Conservation (phyloP, 2,329 filamentous ascomycete genomes). For the Exophiala sp. region DNA sequence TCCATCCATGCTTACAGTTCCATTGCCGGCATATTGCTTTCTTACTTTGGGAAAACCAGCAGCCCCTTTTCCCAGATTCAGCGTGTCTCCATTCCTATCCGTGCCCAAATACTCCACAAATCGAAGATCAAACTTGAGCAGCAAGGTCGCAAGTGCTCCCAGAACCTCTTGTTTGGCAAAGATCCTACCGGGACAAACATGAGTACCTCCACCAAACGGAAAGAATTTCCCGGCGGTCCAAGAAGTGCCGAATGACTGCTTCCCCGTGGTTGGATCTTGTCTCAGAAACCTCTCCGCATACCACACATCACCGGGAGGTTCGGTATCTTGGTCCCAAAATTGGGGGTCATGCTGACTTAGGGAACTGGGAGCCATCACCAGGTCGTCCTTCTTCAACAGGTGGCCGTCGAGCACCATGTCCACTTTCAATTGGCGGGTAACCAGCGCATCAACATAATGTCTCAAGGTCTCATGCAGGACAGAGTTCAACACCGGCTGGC, state of each 20-base stretch:
- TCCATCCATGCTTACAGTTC: slow-evolving; percentile 19
- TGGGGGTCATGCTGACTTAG: slow-evolving; percentile 19
- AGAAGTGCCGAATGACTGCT: slow-evolving; percentile 14
- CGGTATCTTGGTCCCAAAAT: slow-evolving; percentile 16
- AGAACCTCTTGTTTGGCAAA: slow-evolving; percentile 44
- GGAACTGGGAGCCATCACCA: slow-evolving; percentile 21
- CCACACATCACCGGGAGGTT: slow-evolving; percentile 18
- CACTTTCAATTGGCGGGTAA: slow-evolving; percentile 13
- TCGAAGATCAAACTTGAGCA: slow-evolving; percentile 15
- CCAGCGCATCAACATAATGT: slow-evolving; percentile 36
- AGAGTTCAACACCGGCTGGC: slow-evolving; percentile 40
- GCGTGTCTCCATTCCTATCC: background rate
- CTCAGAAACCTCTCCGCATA: slow-evolving; percentile 25
- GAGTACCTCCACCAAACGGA: slow-evolving; percentile 35
- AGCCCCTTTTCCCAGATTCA: slow-evolving; percentile 5
- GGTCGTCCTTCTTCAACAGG: slow-evolving; percentile 11
- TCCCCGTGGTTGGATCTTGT: slow-evolving; percentile 10
- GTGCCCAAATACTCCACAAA: slow-evolving; percentile 18
- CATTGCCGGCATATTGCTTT: slow-evolving; percentile 17
- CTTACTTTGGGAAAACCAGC: slow-evolving; percentile 17
- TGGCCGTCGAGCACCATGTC: slow-evolving; percentile 19
- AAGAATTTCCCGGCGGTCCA: slow-evolving; percentile 27
- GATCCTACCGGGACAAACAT: slow-evolving; percentile 39
- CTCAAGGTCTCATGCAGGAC: slow-evolving; percentile 43
- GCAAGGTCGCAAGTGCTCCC: slow-evolving; percentile 29